phyloP scores from a whole-genome alignment of 495 filamentous ascomycete species.

The Neurospora hispaniola region DNA sequence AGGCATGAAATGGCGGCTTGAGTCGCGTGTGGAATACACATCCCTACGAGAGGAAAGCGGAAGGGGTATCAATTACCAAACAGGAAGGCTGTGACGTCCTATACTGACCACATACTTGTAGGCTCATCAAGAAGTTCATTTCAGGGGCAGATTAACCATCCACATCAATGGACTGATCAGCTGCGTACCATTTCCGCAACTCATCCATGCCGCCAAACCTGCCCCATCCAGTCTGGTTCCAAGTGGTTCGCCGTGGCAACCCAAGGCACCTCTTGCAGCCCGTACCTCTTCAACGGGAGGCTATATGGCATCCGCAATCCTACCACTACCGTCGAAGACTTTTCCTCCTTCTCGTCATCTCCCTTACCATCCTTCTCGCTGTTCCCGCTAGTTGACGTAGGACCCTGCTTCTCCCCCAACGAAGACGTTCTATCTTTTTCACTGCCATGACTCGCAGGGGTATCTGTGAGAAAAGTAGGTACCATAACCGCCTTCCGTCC shows the following conservation, averaged over 20 bases:
- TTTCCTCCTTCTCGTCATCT: not conserved
- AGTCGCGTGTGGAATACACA: not conserved
- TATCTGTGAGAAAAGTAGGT: slow-evolving; percentile 54
- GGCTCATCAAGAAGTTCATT: not conserved
- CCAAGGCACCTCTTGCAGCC: slow-evolving; percentile 59
- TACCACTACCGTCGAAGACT: slow-evolving; percentile 30
- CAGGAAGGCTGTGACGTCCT: not conserved
- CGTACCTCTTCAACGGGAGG: slow-evolving; percentile 61
- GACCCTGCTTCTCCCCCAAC: not conserved
- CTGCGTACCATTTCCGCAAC: not conserved
- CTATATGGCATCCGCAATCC: slow-evolving; percentile 78
- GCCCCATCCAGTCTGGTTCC: slow-evolving; percentile 61
- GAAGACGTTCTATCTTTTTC: slow-evolving; percentile 2
- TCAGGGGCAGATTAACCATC: not conserved
- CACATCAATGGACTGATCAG: not conserved
- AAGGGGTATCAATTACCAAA: not conserved
- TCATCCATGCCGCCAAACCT: slow-evolving; percentile 15
- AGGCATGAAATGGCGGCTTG: not conserved
- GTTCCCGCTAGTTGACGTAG: too few relatives aligned
- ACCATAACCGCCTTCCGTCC: slow-evolving; percentile 46
- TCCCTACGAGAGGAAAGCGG: not conserved
- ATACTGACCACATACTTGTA: not conserved
- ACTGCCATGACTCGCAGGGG: slow-evolving; percentile 16
- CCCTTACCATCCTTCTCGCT: not conserved
- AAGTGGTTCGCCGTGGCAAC: slow-evolving; percentile 52